Percentiles rank a stretch among this genome's conserved stretches.
Evolutionary conservation across 345 rosid species (phyloP).

Genomic region (Linum lewisii): DNA sequence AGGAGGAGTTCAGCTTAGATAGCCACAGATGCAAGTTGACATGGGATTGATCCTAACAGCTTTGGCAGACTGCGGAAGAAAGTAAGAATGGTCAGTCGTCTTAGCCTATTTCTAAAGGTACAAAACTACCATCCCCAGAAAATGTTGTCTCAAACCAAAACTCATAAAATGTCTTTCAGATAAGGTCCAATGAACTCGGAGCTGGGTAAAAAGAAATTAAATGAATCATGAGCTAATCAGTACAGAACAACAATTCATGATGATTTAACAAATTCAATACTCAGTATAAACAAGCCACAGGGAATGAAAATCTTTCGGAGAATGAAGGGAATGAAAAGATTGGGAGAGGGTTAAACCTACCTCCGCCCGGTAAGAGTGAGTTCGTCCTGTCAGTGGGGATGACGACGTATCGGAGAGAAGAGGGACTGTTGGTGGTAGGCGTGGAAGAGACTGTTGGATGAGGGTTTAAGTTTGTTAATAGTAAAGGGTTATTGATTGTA

Average conservation of each 20-base stretch:
- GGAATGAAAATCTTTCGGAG: no score
- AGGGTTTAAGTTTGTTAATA: no score
- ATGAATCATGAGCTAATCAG: neutral
- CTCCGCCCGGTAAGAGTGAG: no score
- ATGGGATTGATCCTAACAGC: conserved; percentile 94
- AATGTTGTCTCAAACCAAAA: conserved; percentile 88
- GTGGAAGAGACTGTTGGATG: no score
- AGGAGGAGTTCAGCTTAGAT: no score
- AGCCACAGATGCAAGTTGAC: conserved; percentile 56
- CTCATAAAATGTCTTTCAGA: conserved; percentile 96
- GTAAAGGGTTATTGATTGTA: no score
- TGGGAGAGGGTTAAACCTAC: no score
- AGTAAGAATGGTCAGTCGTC: conserved; percentile 96
- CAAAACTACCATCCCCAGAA: conserved; percentile 77
- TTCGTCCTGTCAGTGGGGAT: no score
- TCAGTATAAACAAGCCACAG: no score
- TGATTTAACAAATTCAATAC: neutral
- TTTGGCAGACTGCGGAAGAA: conserved; percentile 88
- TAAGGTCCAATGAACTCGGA: conserved; percentile 46
- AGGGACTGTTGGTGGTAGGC: no score
- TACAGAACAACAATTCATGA: neutral
- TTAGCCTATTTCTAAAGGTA: conserved; percentile 79
- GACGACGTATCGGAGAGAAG: no score
- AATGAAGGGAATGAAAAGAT: no score
- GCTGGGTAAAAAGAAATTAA: neutral